Evolutionary conservation across 805 yeast genomes (phyloP).

Genomic region (Pachysolen tannophilus): DNA sequence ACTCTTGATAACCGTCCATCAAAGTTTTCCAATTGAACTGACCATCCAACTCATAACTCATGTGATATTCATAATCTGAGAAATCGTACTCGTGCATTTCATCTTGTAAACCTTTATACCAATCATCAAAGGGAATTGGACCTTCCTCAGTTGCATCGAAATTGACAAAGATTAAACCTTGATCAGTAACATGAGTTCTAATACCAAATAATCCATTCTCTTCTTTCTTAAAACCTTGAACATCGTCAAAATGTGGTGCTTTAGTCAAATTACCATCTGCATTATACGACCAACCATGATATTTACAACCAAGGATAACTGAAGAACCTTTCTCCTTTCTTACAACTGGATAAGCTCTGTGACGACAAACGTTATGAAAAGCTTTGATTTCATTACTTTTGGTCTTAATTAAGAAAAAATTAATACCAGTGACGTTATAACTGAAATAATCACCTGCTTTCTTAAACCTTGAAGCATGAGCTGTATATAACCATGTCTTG

Average conservation of each 20-base stretch:
- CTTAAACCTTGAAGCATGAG: conserved; percentile 42
- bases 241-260: conserved; percentile 55
- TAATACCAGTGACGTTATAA: conserved; percentile 42
- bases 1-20: conserved; percentile 63
- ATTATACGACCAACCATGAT: conserved; percentile 61
- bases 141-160: conserved; percentile 38
- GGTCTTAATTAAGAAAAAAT: conserved; percentile 47
- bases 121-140: conserved; percentile 40
- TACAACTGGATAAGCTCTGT: conserved; percentile 56
- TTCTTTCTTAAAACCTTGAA: conserved; percentile 48
- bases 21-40: conserved; percentile 60
- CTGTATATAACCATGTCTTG: conserved; percentile 48
- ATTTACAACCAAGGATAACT: conserved; percentile 48
- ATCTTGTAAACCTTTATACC: conserved; percentile 40
- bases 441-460: conserved; percentile 53
- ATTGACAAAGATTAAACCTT: conserved; percentile 50
- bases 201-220: conserved; percentile 49
- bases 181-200: conserved; percentile 44
- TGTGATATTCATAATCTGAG: conserved; percentile 52
- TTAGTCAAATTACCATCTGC: conserved; percentile 51
- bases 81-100: conserved; percentile 55
- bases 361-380: conserved; percentile 59
- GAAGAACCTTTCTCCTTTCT: conserved; percentile 54
- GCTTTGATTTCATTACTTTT: conserved; percentile 47
- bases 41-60: conserved; percentile 58